These are phyloP conservation scores for Epichloe baconii DNA, from an alignment of 2,329 filamentous ascomycete species.

Conservation along the genomic window DNA sequence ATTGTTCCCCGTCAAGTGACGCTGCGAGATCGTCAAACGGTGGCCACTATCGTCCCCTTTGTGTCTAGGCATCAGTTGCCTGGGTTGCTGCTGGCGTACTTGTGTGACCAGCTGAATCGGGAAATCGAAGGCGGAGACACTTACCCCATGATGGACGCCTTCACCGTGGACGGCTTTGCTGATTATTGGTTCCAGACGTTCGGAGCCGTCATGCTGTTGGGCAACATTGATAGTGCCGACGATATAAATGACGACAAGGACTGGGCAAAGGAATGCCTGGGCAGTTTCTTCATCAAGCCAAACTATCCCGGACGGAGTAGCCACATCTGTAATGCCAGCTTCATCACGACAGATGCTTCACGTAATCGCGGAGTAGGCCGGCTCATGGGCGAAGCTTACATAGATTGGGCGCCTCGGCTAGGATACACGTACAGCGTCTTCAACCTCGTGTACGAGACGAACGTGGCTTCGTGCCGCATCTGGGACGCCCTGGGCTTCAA, in stretches of 20 bases:
- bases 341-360: slow-evolving; percentile 60
- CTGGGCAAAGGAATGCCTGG: slow-evolving; percentile 71
- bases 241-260: slow-evolving; percentile 49
- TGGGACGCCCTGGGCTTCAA: slow-evolving; percentile 92
- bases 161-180: slow-evolving; percentile 62
- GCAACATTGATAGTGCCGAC: slow-evolving; percentile 52
- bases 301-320: slow-evolving; percentile 86
- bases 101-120: slow-evolving; percentile 73
- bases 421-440: slow-evolving; percentile 89
- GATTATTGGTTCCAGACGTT: slow-evolving; percentile 89
- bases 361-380: slow-evolving; percentile 63
- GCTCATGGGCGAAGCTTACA: slow-evolving; percentile 62
- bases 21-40: slow-evolving; percentile 69
- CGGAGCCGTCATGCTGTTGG: slow-evolving; percentile 74
- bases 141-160: slow-evolving; percentile 72
- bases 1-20: slow-evolving; percentile 67
- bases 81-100: slow-evolving; percentile 57
- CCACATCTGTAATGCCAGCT: slow-evolving; percentile 79
- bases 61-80: slow-evolving; percentile 67
- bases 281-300: slow-evolving; percentile 88
- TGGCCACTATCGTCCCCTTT: slow-evolving; percentile 74
- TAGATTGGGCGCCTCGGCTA: slow-evolving; percentile 66
- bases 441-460: slow-evolving; percentile 89
- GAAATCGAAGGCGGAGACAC: slow-evolving; percentile 89
- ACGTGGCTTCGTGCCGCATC: slow-evolving; percentile 77